phyloP scores from a whole-genome alignment of 139 green algal species.

The Volvox reticuliferus region DNA sequence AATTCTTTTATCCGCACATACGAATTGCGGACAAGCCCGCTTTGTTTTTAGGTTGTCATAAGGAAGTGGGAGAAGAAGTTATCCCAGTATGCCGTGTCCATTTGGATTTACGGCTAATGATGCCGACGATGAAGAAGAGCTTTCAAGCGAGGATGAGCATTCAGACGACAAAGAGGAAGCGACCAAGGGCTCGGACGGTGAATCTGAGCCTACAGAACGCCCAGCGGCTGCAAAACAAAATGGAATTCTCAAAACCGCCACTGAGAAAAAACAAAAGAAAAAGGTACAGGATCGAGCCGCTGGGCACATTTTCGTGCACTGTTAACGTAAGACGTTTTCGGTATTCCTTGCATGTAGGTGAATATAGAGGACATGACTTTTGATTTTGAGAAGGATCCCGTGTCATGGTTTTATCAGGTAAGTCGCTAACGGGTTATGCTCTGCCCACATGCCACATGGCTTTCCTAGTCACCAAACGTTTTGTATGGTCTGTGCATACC shows the following conservation, averaged over 20 bases:
- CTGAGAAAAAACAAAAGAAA: constrained; percentile 13
- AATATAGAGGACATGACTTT: constrained; percentile 33
- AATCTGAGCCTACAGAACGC: neutral
- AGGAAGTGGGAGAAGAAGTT: too few species aligned
- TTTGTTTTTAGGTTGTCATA: too few species aligned
- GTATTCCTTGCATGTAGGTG: neutral
- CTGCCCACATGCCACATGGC: too few species aligned
- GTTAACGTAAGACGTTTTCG: neutral
- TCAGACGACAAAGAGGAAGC: neutral
- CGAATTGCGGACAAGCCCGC: too few species aligned
- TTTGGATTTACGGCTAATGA: constrained; percentile 41
- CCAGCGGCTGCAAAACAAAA: neutral
- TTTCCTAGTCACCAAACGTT: too few species aligned
- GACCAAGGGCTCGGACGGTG: neutral
- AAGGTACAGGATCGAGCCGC: neutral
- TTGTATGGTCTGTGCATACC: neutral
- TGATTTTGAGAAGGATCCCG: constrained; percentile 54
- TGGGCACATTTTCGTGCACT: neutral
- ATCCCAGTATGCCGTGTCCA: constrained; percentile 31
- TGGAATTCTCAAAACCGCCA: neutral
- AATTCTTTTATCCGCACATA: too few species aligned
- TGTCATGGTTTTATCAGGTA: constrained; percentile 57
- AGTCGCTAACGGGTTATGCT: neutral
- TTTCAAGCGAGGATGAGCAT: neutral
- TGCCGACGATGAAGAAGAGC: neutral